Base-by-base conservation (phyloP, 768 basidiomycete genomes). In the Phanerodontia chrysosporium region DNA sequence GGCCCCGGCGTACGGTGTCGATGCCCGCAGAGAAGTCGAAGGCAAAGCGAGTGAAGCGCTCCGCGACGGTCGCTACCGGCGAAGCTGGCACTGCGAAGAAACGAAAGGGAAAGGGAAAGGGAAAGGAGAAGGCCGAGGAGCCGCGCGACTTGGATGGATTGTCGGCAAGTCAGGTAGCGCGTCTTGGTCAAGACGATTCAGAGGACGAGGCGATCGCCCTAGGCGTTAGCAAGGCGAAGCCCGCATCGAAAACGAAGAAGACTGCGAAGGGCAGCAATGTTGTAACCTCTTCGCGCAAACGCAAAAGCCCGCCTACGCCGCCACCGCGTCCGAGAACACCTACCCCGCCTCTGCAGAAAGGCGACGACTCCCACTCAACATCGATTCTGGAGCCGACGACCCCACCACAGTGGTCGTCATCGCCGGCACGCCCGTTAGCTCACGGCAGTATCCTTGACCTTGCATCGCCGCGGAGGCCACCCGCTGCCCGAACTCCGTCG, bases 191-290 rank as follows among this genome's bases (percentile, higher is more conserved):
- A 16, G 82, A 85, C 54, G 84, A 86, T 64, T 75, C 76, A 1
- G 80, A 82, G 53, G 83, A 87, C 61, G 67, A 79, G 64, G 83
- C 82, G 10, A 80, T 84, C 30, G 82, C 84, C 66, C 69, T 67
- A 10, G 81, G 80, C 5, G 61, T 75, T 6, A 64, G 71, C 16
- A 21, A 30, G 42, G 45, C 61, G 24, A 29, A 32, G 25, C 30
- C 60, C 58, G 12, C 57, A 22, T n/a, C 46, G 6, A 51, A 58
- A n/a, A 22, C 46, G 5, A 24, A 10, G 12, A 53, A 39, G 3
- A 14, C 21, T 1, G 35, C 21, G 1, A 53, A 53, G 52, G 18
- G 21, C 13, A 42, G 27, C 18, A 42, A 39, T 7, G 4, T 24
- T 14, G 32, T 55, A 8, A 16, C 39, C 24, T 10, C 49, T 28